Evolutionary conservation across 1,284 basidiomycete species (phyloP).

Genomic region (Trichosporon faecale): DNA sequence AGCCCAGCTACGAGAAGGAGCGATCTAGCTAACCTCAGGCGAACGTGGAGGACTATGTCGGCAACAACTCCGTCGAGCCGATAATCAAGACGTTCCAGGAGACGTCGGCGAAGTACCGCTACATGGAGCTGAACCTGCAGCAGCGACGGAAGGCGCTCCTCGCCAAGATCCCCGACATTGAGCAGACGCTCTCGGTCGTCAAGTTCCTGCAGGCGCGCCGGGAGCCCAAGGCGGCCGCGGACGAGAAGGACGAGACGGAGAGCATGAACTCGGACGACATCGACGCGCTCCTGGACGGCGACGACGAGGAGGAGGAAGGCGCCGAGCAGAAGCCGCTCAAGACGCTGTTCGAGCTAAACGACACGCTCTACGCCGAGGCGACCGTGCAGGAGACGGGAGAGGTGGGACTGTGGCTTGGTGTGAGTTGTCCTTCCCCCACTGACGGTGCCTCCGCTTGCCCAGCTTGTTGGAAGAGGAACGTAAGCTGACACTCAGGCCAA

Average conservation of each 20-base stretch:
- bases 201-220: constrained; percentile 71
- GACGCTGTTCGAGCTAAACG: constrained; percentile 92
- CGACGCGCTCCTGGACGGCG: constrained; percentile 54
- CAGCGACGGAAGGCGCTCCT: constrained; percentile 76
- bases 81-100: constrained; percentile 83
- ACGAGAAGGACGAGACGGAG: constrained; percentile 36
- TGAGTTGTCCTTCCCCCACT: constrained; percentile 59
- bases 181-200: constrained; percentile 88
- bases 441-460: too few relatives aligned
- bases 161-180: constrained; percentile 95
- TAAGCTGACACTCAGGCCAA: constrained; percentile 66
- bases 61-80: constrained; percentile 73
- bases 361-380: constrained; percentile 91
- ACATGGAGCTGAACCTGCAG: constrained; percentile 87
- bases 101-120: constrained; percentile 96
- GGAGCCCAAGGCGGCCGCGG: constrained; percentile 53
- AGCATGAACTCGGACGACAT: constrained; percentile 53
- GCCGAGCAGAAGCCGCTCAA: constrained; percentile 58
- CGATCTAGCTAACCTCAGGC: constrained; percentile 53
- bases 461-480: too few relatives aligned
- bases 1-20: background rate
- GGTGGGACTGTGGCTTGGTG: constrained; percentile 94
- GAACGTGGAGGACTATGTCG: constrained; percentile 83
- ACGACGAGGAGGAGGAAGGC: constrained; percentile 49
- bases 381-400: constrained; percentile 79